Conservation (phyloP, 2,329 filamentous ascomycete species). For the Teratosphaeria zuluensis region DNA sequence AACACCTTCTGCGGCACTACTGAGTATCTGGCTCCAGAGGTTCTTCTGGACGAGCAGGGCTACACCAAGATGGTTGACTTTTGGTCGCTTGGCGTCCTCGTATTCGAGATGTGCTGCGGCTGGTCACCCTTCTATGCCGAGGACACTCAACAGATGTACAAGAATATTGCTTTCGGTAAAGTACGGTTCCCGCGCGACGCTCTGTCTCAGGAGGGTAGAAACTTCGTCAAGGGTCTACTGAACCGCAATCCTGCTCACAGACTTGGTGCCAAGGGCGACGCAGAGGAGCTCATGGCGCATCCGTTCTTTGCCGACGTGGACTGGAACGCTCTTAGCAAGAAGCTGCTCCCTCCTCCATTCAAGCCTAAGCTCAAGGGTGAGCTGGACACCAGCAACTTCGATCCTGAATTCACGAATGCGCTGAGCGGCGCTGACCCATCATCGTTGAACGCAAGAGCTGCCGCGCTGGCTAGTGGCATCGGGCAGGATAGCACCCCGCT, state of each 20-base stretch:
- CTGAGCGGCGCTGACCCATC: constrained; percentile 71
- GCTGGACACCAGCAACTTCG: constrained; percentile 95
- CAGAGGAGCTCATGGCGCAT: constrained; percentile 86
- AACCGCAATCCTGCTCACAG: constrained; percentile 96
- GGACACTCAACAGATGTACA: constrained; percentile 99
- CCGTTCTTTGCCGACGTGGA: constrained; percentile 92
- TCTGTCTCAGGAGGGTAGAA: constrained; percentile 84
- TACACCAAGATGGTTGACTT: constrained; percentile 99
- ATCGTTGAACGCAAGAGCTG: constrained; percentile 77
- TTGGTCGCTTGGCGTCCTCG: constrained; percentile 93
- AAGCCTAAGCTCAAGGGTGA: constrained; percentile 95
- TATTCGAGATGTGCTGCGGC: constrained; percentile 99
- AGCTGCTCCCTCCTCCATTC: constrained; percentile 90
- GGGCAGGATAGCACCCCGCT: constrained; percentile 85
- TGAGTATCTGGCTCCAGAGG: constrained; percentile 92
- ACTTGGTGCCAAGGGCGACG: constrained; percentile 81
- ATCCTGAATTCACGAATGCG: constrained; percentile 95
- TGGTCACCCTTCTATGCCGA: constrained; percentile 99
- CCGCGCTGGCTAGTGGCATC: constrained; percentile 68
- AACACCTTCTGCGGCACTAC: constrained; percentile 99
- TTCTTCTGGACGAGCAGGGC: constrained; percentile 87
- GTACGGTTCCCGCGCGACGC: constrained; percentile 94
- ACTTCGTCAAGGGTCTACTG: constrained; percentile 94
- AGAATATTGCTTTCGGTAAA: constrained; percentile 99
- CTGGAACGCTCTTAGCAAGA: constrained; percentile 79